Percentiles rank a stretch among this genome's conserved stretches.
Evolutionary conservation across 257 asterid species (phyloP).

Genomic region (Penstemon davidsonii): DNA sequence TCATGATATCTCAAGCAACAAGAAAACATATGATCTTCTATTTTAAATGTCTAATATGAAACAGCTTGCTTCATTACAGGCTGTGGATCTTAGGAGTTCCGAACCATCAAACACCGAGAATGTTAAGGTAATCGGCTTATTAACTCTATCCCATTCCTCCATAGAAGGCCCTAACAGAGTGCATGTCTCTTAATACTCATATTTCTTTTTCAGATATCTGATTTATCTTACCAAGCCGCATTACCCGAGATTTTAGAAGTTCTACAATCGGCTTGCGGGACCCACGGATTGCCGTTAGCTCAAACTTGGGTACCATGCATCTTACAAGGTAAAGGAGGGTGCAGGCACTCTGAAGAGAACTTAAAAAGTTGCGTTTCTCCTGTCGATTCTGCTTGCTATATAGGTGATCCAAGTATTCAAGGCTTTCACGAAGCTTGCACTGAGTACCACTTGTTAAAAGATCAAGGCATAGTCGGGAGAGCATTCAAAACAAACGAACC

Average conservation of each 20-base stretch:
- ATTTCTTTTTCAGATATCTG: conserved; percentile 49
- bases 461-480: conserved; percentile 76
- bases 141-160: conserved; percentile 18
- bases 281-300: conserved; percentile 75
- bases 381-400: conserved; percentile 72
- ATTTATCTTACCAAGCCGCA: conserved; percentile 69
- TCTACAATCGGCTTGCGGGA: conserved; percentile 56
- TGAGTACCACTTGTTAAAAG: conserved; percentile 81
- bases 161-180: background rate
- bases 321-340: conserved; percentile 70
- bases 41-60: conserved; percentile 19
- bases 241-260: conserved; percentile 70
- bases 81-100: conserved; percentile 71
- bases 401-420: conserved; percentile 52
- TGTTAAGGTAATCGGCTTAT: conserved; percentile 43
- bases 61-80: conserved; percentile 46
- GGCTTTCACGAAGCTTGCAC: conserved; percentile 92
- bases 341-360: conserved; percentile 75
- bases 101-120: conserved; percentile 42
- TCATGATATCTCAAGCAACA: background rate
- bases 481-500: conserved; percentile 81
- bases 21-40: background rate
- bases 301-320: conserved; percentile 86
- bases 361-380: conserved; percentile 62
- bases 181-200: conserved; percentile 18